Percentiles rank a stretch among this genome's conserved stretches.
Evolutionary conservation across 202 grass and related monocot species (phyloP).

Genomic region (Setaria viridis): DNA sequence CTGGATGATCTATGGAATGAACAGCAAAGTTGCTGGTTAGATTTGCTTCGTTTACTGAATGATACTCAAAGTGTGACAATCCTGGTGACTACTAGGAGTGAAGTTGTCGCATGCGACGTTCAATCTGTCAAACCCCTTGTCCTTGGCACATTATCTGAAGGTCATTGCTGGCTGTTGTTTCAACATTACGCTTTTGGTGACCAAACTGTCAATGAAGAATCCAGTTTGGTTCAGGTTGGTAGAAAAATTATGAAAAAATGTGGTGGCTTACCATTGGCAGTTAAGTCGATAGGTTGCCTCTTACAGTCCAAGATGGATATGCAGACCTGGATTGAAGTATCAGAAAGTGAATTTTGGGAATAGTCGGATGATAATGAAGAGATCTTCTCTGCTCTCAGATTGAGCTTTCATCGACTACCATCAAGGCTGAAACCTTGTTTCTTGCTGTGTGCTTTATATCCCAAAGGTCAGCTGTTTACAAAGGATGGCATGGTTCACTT

Average conservation of each 20-base stretch:
- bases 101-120: slow-evolving; percentile 42
- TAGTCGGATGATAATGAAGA: slow-evolving; percentile 32
- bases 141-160: slow-evolving; percentile 36
- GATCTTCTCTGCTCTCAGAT: slow-evolving; percentile 53
- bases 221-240: slow-evolving; percentile 51
- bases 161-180: slow-evolving; percentile 56
- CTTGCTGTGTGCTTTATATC: slow-evolving; percentile 48
- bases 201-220: not conserved
- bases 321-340: slow-evolving; percentile 52
- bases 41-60: slow-evolving; percentile 35
- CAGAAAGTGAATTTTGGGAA: slow-evolving; percentile 65
- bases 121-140: slow-evolving; percentile 21
- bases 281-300: slow-evolving; percentile 58
- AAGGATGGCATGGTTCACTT: slow-evolving; percentile 54
- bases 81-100: slow-evolving; percentile 54
- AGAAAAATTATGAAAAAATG: slow-evolving; percentile 56
- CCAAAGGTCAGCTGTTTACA: slow-evolving; percentile 45
- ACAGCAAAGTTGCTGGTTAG: slow-evolving; percentile 41
- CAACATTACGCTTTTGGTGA: slow-evolving; percentile 48
- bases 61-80: slow-evolving; percentile 25
- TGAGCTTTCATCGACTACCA: slow-evolving; percentile 55
- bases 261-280: slow-evolving; percentile 53
- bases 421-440: slow-evolving; percentile 58
- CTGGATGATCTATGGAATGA: slow-evolving; percentile 67
- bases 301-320: slow-evolving; percentile 41